These are phyloP conservation scores for Colletotrichum ledebouriae DNA, from an alignment of 2,329 filamentous ascomycete genomes.

Conservation along the genomic window DNA sequence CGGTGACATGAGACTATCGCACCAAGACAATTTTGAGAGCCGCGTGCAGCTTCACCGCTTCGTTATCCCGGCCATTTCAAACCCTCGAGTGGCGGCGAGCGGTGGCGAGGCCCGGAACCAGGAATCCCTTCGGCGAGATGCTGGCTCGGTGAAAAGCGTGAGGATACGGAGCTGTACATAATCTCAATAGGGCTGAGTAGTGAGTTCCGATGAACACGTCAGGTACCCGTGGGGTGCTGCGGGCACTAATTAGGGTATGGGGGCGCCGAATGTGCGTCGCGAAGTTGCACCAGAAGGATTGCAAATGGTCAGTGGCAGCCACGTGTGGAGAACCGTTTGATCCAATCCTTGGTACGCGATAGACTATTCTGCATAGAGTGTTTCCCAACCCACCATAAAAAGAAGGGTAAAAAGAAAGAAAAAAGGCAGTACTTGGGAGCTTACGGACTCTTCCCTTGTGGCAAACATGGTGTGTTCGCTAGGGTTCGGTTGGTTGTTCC, in stretches of 20 bases:
- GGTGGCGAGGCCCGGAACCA: background rate
- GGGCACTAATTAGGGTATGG: constrained; percentile 27
- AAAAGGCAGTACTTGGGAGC: constrained; percentile 1
- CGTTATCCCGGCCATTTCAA: constrained; percentile 7
- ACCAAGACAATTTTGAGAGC: constrained; percentile 14
- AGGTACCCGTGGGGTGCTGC: constrained; percentile 40
- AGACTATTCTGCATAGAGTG: background rate
- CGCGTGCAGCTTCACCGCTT: constrained; percentile 31
- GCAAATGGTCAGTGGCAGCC: constrained; percentile 23
- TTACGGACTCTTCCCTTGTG: background rate
- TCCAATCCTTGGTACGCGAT: constrained; percentile 15
- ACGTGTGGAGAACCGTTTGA: constrained; percentile 32
- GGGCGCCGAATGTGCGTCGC: constrained; percentile 23
- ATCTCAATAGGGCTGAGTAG: constrained; percentile 40
- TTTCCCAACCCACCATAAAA: constrained; percentile 7
- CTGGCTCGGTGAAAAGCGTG: constrained; percentile 1
- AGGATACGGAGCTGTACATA: constrained; percentile 40
- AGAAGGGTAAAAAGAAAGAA: background rate
- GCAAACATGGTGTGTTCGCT: constrained; percentile 9
- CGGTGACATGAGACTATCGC: constrained; percentile 9
- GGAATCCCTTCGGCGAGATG: constrained; percentile 8
- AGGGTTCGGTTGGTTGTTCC: constrained; percentile 36
- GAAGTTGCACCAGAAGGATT: constrained; percentile 31
- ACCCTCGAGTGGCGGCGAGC: constrained; percentile 11
- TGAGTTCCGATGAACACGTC: constrained; percentile 36